Conservation (phyloP, 1,284 basidiomycete species). For the Ceratobasidium papillatum region DNA sequence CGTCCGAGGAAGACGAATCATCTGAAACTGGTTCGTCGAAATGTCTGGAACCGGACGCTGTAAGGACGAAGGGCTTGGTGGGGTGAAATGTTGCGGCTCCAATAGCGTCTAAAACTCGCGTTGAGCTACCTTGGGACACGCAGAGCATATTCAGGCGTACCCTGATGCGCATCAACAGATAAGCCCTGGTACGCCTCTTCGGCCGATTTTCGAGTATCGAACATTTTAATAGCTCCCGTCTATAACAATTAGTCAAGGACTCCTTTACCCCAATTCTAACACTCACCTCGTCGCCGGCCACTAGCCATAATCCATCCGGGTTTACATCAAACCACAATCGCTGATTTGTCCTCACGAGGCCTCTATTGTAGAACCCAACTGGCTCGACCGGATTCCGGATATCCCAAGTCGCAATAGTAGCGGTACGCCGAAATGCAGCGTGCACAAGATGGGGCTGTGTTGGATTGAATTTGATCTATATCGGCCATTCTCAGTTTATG, state of each 20-base stretch:
- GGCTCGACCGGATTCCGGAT: slow-evolving; percentile 66
- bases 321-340: slow-evolving; percentile 81
- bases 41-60: slow-evolving; percentile 73
- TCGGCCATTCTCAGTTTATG: not conserved
- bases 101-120: slow-evolving; percentile 56
- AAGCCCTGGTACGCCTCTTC: slow-evolving; percentile 29
- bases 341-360: slow-evolving; percentile 70
- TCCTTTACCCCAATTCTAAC: slow-evolving; percentile 40
- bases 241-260: slow-evolving; percentile 18
- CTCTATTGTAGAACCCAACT: slow-evolving; percentile 55
- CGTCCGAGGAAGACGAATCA: slow-evolving; percentile 2
- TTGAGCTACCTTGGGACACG: not conserved
- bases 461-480: slow-evolving; percentile 82
- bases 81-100: slow-evolving; percentile 73
- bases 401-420: slow-evolving; percentile 78
- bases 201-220: slow-evolving; percentile 42
- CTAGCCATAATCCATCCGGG: slow-evolving; percentile 70
- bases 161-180: slow-evolving; percentile 47
- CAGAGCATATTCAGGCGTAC: slow-evolving; percentile 30
- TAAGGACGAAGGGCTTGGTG: slow-evolving; percentile 59
- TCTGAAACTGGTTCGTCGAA: slow-evolving; percentile 54
- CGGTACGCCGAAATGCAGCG: slow-evolving; percentile 76
- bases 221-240: slow-evolving; percentile 49
- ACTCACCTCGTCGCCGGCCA: slow-evolving; percentile 74
- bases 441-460: slow-evolving; percentile 75